Conservation (phyloP, 768 basidiomycete genomes). For the Lactarius hatsudake region DNA sequence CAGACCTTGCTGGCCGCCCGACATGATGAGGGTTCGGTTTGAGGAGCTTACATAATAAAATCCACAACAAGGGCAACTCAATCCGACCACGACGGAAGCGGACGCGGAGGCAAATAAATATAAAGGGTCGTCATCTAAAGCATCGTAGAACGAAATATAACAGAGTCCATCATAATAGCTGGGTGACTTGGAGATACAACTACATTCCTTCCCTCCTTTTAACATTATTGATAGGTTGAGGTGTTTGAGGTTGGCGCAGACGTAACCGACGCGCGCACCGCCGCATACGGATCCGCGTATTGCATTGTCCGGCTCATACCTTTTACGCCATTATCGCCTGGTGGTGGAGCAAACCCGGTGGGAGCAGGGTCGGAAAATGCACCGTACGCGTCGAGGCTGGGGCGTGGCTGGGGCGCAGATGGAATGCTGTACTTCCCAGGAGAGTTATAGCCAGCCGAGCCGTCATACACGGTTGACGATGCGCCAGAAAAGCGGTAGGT, state of each 20-base stretch:
- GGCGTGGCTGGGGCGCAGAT: slow-evolving; percentile 40
- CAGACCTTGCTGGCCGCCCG: slow-evolving; percentile 37
- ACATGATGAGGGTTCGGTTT: slow-evolving; percentile 12
- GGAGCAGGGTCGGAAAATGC: slow-evolving; percentile 89
- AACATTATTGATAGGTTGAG: slow-evolving; percentile 21
- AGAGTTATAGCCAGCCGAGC: slow-evolving; percentile 30
- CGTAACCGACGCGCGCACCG: slow-evolving; percentile 54
- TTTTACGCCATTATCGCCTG: slow-evolving; percentile 41
- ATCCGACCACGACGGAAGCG: background rate
- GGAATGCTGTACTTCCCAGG: slow-evolving; percentile 35
- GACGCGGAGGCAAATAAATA: slow-evolving; percentile 2
- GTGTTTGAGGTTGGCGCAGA: slow-evolving; percentile 3
- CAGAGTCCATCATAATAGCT: slow-evolving; percentile 7
- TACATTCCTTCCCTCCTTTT: slow-evolving; percentile 3
- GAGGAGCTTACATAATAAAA: slow-evolving; percentile 22
- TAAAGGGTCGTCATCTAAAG: slow-evolving; percentile 1
- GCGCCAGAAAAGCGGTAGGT: slow-evolving; percentile 47
- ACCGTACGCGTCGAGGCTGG: slow-evolving; percentile 84
- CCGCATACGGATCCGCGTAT: slow-evolving; percentile 83
- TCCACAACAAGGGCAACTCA: slow-evolving; percentile 6
- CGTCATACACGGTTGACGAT: slow-evolving; percentile 33
- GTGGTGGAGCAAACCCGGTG: slow-evolving; percentile 55
- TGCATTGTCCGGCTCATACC: slow-evolving; percentile 90
- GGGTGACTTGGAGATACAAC: slow-evolving; percentile 18
- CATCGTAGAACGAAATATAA: slow-evolving; percentile 5